Percentiles rank a stretch among this genome's conserved stretches.
Conservation (phyloP, 2,329 filamentous ascomycete species). For the Proliferodiscus dingleyae region DNA sequence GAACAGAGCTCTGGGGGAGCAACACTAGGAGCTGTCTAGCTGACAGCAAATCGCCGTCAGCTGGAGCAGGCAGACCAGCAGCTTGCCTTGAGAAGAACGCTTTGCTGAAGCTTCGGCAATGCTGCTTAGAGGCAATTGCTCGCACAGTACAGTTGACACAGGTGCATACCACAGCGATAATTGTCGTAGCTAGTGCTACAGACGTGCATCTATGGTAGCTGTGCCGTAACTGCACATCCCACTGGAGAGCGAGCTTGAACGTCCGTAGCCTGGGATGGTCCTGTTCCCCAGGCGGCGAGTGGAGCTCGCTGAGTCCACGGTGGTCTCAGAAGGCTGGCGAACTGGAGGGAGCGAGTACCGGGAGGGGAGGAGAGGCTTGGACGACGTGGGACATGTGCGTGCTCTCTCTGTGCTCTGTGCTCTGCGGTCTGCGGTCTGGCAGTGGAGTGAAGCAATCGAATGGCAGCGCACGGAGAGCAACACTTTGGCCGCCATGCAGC, state of each 20-base stretch:
- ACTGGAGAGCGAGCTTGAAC: too few species aligned
- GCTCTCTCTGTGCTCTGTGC: too few species aligned
- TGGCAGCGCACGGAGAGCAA: conserved; percentile 5
- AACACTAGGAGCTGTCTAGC: conserved; percentile 16
- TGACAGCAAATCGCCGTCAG: background rate
- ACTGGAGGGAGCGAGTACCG: conserved; percentile 1
- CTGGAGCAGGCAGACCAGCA: background rate
- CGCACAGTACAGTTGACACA: conserved; percentile 4
- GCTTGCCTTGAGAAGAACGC: background rate
- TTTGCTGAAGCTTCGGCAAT: conserved; percentile 3
- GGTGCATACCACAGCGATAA: conserved; percentile 8
- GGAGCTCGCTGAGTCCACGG: background rate
- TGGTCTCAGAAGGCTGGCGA: conserved; percentile 1
- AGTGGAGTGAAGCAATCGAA: conserved; percentile 4
- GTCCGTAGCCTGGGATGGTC: too few species aligned
- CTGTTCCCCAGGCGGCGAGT: too few species aligned
- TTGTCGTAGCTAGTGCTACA: conserved; percentile 1
- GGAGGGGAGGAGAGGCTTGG: background rate
- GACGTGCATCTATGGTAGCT: conserved; percentile 2
- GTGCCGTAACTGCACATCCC: conserved; percentile 9
- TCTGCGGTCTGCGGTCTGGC: too few species aligned
- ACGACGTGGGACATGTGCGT: too few species aligned
- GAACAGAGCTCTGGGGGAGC: conserved; percentile 15
- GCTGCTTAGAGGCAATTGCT: conserved; percentile 7
- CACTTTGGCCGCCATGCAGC: conserved; percentile 12